Percentiles rank a stretch among this genome's conserved stretches.
phyloP scores from a whole-genome alignment of 116 monocot species.

The Zostera marina region DNA sequence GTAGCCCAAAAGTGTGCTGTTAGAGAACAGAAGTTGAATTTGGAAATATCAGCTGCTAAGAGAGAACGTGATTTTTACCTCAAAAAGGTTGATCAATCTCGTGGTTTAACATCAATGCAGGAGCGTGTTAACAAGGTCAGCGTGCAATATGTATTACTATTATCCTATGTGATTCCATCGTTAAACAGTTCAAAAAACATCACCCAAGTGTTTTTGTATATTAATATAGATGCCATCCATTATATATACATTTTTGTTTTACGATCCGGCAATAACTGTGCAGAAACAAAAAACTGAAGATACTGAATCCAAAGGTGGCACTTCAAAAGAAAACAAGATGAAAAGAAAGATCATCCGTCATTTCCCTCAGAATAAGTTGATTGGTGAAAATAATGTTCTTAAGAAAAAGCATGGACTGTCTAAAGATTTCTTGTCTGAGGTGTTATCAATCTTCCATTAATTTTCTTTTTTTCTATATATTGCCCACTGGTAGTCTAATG shows the following conservation, averaged over 20 bases:
- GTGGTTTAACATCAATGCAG: slow-evolving; percentile 38
- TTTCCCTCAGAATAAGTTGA: neutral
- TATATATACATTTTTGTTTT: neutral
- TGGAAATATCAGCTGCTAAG: slow-evolving; percentile 95
- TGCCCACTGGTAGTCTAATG: no score
- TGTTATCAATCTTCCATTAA: neutral
- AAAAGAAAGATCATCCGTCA: neutral
- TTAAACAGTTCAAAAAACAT: no score
- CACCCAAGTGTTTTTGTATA: no score
- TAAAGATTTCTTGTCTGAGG: neutral
- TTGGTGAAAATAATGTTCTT: neutral
- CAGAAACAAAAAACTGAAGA: slow-evolving; percentile 1
- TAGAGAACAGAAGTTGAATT: slow-evolving; percentile 58
- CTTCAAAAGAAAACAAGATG: neutral
- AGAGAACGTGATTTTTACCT: slow-evolving; percentile 81
- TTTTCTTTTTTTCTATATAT: no score
- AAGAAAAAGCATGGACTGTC: neutral
- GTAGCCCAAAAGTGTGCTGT: slow-evolving; percentile 51
- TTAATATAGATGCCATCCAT: no score
- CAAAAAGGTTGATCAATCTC: slow-evolving; percentile 70
- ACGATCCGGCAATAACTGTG: neutral
- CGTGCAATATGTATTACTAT: neutral
- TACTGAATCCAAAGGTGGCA: neutral
- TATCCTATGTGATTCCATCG: neutral
- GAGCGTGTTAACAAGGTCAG: slow-evolving; percentile 78